A percentile compares a stretch with the other conserved stretches of the same genome.
Evolutionary conservation across 139 green algal species (phyloP).

Genomic region (Auxenochlorella pyrenoidosa): DNA sequence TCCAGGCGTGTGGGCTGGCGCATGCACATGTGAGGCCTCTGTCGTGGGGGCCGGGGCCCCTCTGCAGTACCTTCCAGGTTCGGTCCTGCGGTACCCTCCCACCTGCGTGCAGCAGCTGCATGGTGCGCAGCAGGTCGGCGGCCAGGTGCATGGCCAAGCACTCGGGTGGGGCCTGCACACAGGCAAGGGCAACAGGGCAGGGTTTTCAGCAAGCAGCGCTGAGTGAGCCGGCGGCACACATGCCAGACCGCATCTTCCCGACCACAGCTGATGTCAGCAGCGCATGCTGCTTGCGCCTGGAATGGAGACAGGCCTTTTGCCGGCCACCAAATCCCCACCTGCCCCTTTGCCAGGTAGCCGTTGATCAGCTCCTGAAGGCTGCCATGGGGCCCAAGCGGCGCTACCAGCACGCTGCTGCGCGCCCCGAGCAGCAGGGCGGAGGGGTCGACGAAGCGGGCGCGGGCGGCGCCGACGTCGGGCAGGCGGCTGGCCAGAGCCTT

Average conservation of each 20-base stretch:
- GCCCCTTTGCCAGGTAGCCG: conserved; percentile 33
- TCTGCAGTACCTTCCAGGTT: too few species aligned
- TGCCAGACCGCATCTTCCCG: too few species aligned
- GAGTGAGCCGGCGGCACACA: too few species aligned
- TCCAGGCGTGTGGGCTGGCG: background rate
- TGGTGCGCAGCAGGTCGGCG: conserved; percentile 37
- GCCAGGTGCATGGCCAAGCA: conserved; percentile 38
- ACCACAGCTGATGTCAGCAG: too few species aligned
- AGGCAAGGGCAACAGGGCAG: background rate
- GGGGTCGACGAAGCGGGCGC: conserved; percentile 36
- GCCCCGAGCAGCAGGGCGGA: conserved; percentile 34
- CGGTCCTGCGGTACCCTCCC: too few species aligned
- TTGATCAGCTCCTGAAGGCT: conserved; percentile 63
- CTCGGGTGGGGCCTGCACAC: conserved; percentile 39
- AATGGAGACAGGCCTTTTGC: too few species aligned
- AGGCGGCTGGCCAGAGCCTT: conserved; percentile 46
- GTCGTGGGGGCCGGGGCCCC: too few species aligned
- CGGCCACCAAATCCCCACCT: conserved; percentile 21
- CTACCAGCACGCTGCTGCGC: conserved; percentile 44
- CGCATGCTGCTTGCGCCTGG: too few species aligned
- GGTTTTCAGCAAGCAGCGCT: background rate
- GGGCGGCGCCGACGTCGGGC: background rate
- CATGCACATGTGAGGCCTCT: too few species aligned
- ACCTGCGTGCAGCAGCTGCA: conserved; percentile 30
- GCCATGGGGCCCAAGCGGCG: conserved; percentile 42